Percentiles rank a stretch among this genome's conserved stretches.
Evolutionary conservation across 805 yeast species (phyloP).

Genomic region (Saccharomycopsis fermentans): DNA sequence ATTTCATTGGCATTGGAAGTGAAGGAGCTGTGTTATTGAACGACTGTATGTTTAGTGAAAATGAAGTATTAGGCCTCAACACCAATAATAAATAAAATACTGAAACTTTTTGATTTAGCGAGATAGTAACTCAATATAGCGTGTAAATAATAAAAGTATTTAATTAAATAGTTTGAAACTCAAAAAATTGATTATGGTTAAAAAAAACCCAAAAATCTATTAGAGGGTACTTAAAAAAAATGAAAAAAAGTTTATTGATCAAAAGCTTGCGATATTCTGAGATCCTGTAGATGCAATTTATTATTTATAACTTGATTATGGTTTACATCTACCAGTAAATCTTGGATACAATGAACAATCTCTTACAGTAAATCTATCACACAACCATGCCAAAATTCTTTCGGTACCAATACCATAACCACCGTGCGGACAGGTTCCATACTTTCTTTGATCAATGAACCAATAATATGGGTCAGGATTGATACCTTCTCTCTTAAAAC

Average conservation of each 20-base stretch:
- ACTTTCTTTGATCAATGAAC: conserved; percentile 91
- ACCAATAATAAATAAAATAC: not conserved
- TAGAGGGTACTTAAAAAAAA: not conserved
- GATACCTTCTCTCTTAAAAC: conserved; percentile 88
- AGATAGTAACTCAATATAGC: too few relatives aligned
- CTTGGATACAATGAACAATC: conserved; percentile 97
- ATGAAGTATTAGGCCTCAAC: conserved; percentile 9
- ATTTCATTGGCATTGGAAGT: conserved; percentile 16
- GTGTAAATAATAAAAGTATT: not conserved
- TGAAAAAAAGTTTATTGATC: not conserved
- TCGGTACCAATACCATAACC: conserved; percentile 99
- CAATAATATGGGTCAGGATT: conserved; percentile 81
- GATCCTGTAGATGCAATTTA: not conserved
- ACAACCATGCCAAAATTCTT: conserved; percentile 96
- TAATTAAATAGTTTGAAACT: not conserved
- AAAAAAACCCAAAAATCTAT: not conserved
- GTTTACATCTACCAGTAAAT: conserved; percentile 95
- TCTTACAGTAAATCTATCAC: conserved; percentile 95
- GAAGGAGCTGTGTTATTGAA: conserved; percentile 11
- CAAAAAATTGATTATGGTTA: too few relatives aligned
- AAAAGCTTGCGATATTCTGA: not conserved
- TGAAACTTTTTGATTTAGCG: not conserved
- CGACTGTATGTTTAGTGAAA: conserved; percentile 4
- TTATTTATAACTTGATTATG: conserved; percentile 38
- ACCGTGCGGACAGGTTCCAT: conserved; percentile 98